Evolutionary conservation across 768 basidiomycete genomes (phyloP), one percentile per base, ranked within the genome.

Genomic region (Termitomyces sp.): DNA sequence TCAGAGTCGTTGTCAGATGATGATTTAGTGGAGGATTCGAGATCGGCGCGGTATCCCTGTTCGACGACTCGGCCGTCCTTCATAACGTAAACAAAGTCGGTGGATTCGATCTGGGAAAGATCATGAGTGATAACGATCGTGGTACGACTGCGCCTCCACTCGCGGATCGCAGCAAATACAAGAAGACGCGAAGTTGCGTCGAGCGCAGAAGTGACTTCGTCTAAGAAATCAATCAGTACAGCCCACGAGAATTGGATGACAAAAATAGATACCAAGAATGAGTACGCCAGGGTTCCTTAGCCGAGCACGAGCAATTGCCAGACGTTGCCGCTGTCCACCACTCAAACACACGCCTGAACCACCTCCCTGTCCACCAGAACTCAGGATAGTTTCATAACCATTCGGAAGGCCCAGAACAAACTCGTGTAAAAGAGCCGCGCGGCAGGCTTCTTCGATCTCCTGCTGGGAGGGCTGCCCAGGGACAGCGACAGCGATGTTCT

Each of bases 61-160:
- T 98, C 93, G 50, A 88, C 88, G 33, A 97, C 84, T 0, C 69
- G 65, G 0, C 95, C 96, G 20, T 85, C 79, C 64, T 86, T 84
- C 77, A 98, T 86, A 3, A 98, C 91, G 69, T 98, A 97, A 13
- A 97, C 92, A 63, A 97, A 98, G 71, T 98, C 95, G 14, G 77
- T 71, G 0, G 74, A 55, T 23, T 74, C 72, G 63, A 99, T 89
- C 64, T 95, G 91, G 1, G 88, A 87, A 18, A 98, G 84, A 65
- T 98, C 97, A 72, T 98, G 96, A 0, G 96, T 98, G 70, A 98
- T 97, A 62, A 95, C 88, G 68, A 95, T 87, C 6, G 93, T 97
- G 5, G 93, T 98, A 66, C 84, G 86, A 75, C 89, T 88, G 16
- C 69, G 68, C 7, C 92, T 79, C 89, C 89, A 93, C 3, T 72